These are phyloP conservation scores for Pyricularia pennisetigena DNA, from an alignment of 2,329 filamentous ascomycete genomes.

Conservation along the genomic window DNA sequence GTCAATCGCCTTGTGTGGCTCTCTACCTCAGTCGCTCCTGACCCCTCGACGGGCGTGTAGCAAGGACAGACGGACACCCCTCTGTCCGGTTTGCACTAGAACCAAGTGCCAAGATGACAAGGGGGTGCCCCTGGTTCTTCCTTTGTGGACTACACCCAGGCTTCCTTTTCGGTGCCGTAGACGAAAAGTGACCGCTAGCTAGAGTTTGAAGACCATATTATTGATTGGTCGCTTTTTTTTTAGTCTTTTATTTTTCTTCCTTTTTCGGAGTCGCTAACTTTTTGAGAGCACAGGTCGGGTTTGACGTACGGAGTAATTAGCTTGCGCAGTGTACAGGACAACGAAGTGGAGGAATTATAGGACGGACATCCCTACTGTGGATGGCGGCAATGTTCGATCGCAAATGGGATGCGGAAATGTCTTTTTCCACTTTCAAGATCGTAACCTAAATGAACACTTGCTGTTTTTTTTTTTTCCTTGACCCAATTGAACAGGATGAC, in stretches of 20 bases:
- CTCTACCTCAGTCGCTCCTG: background rate
- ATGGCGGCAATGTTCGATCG: background rate
- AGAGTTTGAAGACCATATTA: background rate
- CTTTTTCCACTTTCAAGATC: no score
- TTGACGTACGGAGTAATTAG: background rate
- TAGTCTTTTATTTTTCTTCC: background rate
- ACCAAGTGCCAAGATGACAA: background rate
- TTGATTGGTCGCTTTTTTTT: background rate
- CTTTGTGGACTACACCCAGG: background rate
- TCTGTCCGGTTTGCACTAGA: background rate
- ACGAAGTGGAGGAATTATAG: background rate
- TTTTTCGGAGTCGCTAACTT: background rate
- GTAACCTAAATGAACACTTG: no score
- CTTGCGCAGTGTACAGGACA: background rate
- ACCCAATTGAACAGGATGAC: background rate
- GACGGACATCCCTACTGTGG: background rate
- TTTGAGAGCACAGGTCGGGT: background rate
- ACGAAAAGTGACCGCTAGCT: background rate
- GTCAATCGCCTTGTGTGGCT: background rate
- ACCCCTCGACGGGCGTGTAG: background rate
- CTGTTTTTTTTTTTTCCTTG: background rate
- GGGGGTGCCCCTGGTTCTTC: background rate
- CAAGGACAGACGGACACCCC: background rate
- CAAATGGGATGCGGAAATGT: background rate
- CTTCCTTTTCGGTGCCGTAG: background rate